Conservation (phyloP, 1,139 yeast genomes). For the Taphrina communis region DNA sequence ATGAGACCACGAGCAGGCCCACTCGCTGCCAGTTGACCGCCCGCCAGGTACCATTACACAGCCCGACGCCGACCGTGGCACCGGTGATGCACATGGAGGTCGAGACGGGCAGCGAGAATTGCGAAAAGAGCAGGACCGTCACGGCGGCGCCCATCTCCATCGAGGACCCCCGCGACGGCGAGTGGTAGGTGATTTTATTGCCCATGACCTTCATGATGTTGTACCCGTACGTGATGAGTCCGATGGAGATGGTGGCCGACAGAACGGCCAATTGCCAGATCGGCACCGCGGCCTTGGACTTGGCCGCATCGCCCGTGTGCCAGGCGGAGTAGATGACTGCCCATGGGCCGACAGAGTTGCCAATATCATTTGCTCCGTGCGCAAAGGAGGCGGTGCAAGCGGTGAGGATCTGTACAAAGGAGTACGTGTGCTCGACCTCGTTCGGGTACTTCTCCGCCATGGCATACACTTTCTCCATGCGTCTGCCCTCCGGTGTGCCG, state of each 20-base stretch:
- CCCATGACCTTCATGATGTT: constrained; percentile 74
- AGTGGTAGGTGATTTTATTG: constrained; percentile 74
- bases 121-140: constrained; percentile 77
- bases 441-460: constrained; percentile 71
- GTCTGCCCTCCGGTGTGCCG: constrained; percentile 53
- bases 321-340: constrained; percentile 70
- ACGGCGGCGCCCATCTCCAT: constrained; percentile 81
- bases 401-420: constrained; percentile 72
- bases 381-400: constrained; percentile 84
- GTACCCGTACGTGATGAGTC: constrained; percentile 76
- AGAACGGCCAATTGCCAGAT: constrained; percentile 74
- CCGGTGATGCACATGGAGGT: constrained; percentile 85
- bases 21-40: constrained; percentile 84
- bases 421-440: constrained; percentile 72
- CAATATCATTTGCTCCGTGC: constrained; percentile 80
- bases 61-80: constrained; percentile 76
- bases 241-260: constrained; percentile 70
- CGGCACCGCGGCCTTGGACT: constrained; percentile 65
- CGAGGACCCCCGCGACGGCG: constrained; percentile 80
- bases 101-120: constrained; percentile 71
- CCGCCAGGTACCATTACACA: constrained; percentile 67
- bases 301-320: constrained; percentile 59
- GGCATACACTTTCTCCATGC: constrained; percentile 49
- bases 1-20: constrained; percentile 70
- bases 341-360: constrained; percentile 80